phyloP scores from a whole-genome alignment of 768 basidiomycete species.

The Pulveroboletus sp. region DNA sequence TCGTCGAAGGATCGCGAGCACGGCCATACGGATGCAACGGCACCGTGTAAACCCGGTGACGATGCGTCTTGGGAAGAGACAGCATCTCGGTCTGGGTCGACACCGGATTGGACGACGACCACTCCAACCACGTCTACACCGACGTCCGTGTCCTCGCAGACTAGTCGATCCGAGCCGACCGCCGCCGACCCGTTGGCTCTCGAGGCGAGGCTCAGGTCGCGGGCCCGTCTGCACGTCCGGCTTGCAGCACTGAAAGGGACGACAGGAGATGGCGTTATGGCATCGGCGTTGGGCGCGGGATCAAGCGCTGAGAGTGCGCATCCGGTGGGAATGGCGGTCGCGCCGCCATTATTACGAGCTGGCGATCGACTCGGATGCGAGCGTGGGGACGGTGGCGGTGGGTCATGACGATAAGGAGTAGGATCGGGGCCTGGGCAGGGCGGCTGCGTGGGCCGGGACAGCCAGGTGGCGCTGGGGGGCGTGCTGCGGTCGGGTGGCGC shows the following conservation, averaged over 20 bases:
- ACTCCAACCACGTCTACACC: too few relatives aligned
- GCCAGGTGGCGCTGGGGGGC: too few relatives aligned
- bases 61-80: too few relatives aligned
- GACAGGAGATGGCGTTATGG: background rate
- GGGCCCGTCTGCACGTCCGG: constrained; percentile 45
- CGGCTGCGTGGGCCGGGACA: too few relatives aligned
- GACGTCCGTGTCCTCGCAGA: background rate
- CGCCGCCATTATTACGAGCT: too few relatives aligned
- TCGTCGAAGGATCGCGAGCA: background rate
- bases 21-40: background rate
- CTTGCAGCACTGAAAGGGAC: constrained; percentile 43
- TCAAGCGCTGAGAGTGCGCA: background rate
- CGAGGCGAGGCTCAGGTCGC: constrained; percentile 45
- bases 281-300: background rate
- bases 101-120: background rate
- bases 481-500: too few relatives aligned
- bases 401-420: too few relatives aligned
- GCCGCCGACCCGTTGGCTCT: constrained; percentile 9
- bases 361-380: too few relatives aligned
- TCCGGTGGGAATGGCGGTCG: background rate
- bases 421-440: too few relatives aligned
- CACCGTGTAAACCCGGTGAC: too few relatives aligned
- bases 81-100: too few relatives aligned
- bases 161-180: background rate
- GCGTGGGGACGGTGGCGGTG: background rate